These are phyloP conservation scores for Grigorovia transvaalensis DNA, from an alignment of 805 yeast genomes.

Conservation along the genomic window DNA sequence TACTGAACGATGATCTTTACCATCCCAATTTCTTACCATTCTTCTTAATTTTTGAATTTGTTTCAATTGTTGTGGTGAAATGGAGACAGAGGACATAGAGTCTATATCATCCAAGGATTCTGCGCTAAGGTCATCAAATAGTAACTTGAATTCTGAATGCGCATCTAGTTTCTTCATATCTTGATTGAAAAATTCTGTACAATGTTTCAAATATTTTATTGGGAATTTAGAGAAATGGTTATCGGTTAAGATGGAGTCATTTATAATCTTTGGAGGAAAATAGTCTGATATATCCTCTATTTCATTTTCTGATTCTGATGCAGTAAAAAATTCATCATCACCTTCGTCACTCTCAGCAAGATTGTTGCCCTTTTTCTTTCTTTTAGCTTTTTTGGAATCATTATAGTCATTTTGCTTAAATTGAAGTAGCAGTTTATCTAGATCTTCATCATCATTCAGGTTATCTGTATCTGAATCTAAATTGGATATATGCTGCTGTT, in stretches of 20 bases:
- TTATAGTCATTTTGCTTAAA: constrained; percentile 23
- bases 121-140: constrained; percentile 62
- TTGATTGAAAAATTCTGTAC: constrained; percentile 13
- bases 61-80: constrained; percentile 56
- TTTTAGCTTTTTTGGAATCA: constrained; percentile 6
- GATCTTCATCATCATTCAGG: constrained; percentile 42
- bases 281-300: constrained; percentile 15
- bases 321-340: constrained; percentile 35
- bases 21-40: constrained; percentile 76
- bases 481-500: constrained; percentile 15
- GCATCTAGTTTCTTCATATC: constrained; percentile 49
- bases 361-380: not conserved
- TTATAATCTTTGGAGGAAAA: constrained; percentile 18
- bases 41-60: constrained; percentile 44
- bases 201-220: constrained; percentile 6
- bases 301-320: constrained; percentile 24
- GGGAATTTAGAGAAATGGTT: constrained; percentile 19
- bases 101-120: constrained; percentile 68
- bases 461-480: constrained; percentile 11
- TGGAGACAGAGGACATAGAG: constrained; percentile 57
- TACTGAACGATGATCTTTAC: constrained; percentile 57
- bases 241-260: constrained; percentile 29
- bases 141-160: constrained; percentile 57
- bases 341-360: constrained; percentile 20
- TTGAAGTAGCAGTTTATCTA: constrained; percentile 45